Evolutionary conservation across 1,139 yeast species (phyloP).

Genomic region (Blastobotrys raffinosifermentans): DNA sequence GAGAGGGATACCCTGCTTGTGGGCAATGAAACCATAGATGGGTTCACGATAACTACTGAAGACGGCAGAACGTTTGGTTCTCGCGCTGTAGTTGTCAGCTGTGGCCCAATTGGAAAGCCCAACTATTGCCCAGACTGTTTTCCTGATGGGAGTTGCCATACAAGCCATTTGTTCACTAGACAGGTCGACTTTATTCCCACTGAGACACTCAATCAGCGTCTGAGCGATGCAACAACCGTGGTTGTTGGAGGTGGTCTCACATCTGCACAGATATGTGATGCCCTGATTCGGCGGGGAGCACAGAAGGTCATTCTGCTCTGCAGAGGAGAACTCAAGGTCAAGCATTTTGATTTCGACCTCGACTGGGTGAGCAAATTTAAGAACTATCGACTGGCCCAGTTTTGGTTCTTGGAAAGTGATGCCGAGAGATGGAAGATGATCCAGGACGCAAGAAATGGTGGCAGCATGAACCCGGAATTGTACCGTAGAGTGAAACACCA

Average conservation of each 20-base stretch:
- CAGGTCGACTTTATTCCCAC: conserved; percentile 18
- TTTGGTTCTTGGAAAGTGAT: conserved; percentile 42
- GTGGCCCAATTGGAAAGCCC: conserved; percentile 40
- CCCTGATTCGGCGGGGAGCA: conserved; percentile 34
- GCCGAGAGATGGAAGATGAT: conserved; percentile 41
- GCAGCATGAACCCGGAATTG: conserved; percentile 46
- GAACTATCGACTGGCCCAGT: conserved; percentile 38
- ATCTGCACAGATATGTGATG: conserved; percentile 45
- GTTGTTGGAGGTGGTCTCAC: conserved; percentile 48
- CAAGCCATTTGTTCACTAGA: conserved; percentile 37
- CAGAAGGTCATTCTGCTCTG: conserved; percentile 35
- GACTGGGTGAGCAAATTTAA: conserved; percentile 51
- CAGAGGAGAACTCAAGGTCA: conserved; percentile 41
- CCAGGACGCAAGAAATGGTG: conserved; percentile 43
- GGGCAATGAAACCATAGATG: conserved; percentile 2
- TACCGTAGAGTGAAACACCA: conserved; percentile 34
- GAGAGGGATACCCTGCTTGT: conserved; percentile 17
- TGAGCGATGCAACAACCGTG: conserved; percentile 25
- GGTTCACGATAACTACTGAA: conserved; percentile 10
- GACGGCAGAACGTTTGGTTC: conserved; percentile 30
- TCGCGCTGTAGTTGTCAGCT: conserved; percentile 38
- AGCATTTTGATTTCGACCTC: conserved; percentile 47
- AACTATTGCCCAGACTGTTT: conserved; percentile 27
- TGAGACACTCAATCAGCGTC: conserved; percentile 13
- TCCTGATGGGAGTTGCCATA: conserved; percentile 40